Evolutionary conservation across 441 rosid species (phyloP).

Genomic region (Eugenia klotzschiana): DNA sequence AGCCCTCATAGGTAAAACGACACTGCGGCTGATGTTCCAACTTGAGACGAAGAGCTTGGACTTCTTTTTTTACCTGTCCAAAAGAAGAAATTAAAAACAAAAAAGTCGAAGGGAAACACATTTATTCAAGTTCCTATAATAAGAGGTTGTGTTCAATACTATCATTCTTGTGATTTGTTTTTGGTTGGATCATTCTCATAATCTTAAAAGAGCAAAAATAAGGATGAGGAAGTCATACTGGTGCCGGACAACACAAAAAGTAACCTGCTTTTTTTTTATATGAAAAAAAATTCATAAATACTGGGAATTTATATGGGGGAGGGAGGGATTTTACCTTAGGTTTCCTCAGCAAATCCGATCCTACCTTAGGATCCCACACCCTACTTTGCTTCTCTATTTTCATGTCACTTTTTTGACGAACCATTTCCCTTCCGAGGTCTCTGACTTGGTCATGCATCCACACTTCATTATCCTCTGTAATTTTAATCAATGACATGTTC

Average conservation of each 20-base stretch:
- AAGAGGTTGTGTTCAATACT: background rate
- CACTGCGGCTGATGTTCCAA: background rate
- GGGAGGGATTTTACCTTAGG: accelerated
- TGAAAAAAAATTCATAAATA: no score
- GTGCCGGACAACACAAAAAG: background rate
- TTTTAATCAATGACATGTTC: background rate
- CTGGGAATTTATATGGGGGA: no score
- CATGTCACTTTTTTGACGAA: accelerated
- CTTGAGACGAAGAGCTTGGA: background rate
- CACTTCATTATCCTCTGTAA: accelerated
- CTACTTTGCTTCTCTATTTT: background rate
- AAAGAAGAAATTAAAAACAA: background rate
- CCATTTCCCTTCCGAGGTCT: background rate
- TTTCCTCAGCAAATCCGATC: accelerated
- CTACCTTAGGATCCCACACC: background rate
- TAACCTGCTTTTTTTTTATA: no score
- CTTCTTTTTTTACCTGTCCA: background rate
- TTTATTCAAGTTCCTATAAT: background rate
- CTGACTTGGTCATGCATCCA: background rate
- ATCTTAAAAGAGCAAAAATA: background rate
- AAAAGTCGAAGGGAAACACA: background rate
- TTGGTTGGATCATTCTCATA: no score
- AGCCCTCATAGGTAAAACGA: no score
- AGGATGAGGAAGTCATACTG: no score
- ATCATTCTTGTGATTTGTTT: no score